Base-by-base conservation (phyloP, 179 eudicot species). In the Silene coronaria region DNA sequence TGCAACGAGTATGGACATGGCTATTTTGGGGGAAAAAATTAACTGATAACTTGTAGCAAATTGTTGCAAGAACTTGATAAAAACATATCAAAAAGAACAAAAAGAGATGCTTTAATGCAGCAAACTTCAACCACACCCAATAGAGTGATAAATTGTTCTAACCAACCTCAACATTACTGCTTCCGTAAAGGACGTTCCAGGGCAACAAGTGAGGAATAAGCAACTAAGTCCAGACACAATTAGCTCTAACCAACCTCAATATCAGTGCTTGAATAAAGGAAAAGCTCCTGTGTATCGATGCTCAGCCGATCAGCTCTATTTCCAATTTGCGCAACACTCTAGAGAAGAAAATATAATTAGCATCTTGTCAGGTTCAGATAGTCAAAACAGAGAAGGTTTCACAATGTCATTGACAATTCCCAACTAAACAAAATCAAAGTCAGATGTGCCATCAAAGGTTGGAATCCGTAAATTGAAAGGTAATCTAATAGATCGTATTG, bases 271-370 rank as follows among this genome's bases (percentile, higher is more conserved):
- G 99, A 91, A 84, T 96, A 88, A 68, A 96, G 83, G 77, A 80
- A 93, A 53, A 96, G 88, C 67, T 89, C 88, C 73, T 89, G 90
- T 67, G 97, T 78, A 26, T 70, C 85, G 75, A 96, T 93, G 70
- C 80, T 80, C 88, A 96, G 77, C 42, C 99, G 90, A 73, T 91
- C 96, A 58, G 99, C 97, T 78, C 99, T 88, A 66, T 93, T 86
- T 78, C 91, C 97, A 80, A 96, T 93, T 82, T 96, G 99, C 82
- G 93, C 96, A 85, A 96, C 83, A 84, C 99, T 96, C 99, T 96
- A 87, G 68, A 71, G 81, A 68, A 17, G 77, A 32, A 69, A 58
- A 71, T 70, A 21, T 21, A 65, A 58, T 23, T 7, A 32, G 19
- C n/a, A 58, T 12, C 48, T 38, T 34, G 13, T 77, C 11, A 71